These are phyloP conservation scores for Botrytis porri DNA, from an alignment of 2,329 filamentous ascomycete genomes.

Conservation along the genomic window DNA sequence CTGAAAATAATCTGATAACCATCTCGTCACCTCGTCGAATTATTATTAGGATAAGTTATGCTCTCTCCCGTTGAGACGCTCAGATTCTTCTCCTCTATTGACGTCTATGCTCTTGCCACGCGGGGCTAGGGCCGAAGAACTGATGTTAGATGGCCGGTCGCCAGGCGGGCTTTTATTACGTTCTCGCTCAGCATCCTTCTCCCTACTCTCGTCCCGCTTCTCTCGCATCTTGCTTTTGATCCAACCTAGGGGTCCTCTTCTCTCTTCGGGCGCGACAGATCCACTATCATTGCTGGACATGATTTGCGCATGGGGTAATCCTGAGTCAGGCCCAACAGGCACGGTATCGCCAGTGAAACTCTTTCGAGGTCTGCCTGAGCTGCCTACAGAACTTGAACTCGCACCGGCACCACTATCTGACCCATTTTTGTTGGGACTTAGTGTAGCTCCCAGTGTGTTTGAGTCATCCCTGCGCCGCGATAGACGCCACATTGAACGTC, in stretches of 20 bases:
- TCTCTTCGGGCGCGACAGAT: constrained; percentile 37
- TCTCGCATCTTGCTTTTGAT: constrained; percentile 62
- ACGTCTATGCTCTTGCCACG: constrained; percentile 36
- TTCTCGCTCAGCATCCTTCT: constrained; percentile 34
- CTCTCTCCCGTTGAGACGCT: constrained; percentile 24
- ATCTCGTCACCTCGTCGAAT: not conserved
- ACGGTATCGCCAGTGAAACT: constrained; percentile 45
- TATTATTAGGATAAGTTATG: constrained; percentile 20
- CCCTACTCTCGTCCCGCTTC: constrained; percentile 41
- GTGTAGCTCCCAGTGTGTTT: constrained; percentile 41
- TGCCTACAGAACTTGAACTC: constrained; percentile 67
- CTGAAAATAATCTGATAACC: not conserved
- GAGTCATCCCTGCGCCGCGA: constrained; percentile 59
- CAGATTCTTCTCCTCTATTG: constrained; percentile 29
- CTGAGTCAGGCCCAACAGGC: constrained; percentile 35
- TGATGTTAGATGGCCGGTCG: constrained; percentile 28
- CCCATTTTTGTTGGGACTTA: constrained; percentile 49
- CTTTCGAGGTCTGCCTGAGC: constrained; percentile 48
- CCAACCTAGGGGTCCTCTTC: constrained; percentile 61
- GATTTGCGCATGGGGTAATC: constrained; percentile 27
- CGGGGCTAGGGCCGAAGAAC: constrained; percentile 19
- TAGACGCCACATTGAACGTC: constrained; percentile 70
- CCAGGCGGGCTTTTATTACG: constrained; percentile 36
- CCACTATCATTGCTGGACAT: constrained; percentile 39
- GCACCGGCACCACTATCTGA: constrained; percentile 61